These are phyloP conservation scores for Suillus luteus DNA, from an alignment of 768 basidiomycete species.

Conservation along the genomic window DNA sequence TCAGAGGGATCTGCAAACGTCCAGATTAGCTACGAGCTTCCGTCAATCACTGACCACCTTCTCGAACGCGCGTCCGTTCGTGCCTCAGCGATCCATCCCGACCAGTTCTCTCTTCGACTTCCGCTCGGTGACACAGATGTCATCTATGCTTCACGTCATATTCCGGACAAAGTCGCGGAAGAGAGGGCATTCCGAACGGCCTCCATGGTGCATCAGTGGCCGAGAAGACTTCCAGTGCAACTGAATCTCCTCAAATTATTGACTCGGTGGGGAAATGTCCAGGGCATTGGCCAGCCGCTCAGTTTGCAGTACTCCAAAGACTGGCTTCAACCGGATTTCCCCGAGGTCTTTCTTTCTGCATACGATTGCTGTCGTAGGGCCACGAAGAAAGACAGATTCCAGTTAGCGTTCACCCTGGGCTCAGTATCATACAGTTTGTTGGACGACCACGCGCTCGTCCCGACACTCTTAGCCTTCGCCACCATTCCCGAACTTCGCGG, in stretches of 20 bases:
- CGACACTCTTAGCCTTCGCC: slow-evolving; percentile 36
- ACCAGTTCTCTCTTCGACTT: slow-evolving; percentile 12
- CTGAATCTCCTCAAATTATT: neutral
- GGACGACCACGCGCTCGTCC: slow-evolving; percentile 19
- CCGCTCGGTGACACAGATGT: slow-evolving; percentile 9
- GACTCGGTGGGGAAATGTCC: neutral
- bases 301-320: slow-evolving; percentile 28
- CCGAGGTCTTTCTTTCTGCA: slow-evolving; percentile 27
- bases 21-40: slow-evolving; percentile 11
- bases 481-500: slow-evolving; percentile 13
- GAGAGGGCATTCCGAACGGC: neutral
- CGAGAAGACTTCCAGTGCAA: neutral
- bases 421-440: slow-evolving; percentile 33
- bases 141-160: slow-evolving; percentile 10
- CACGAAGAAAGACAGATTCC: slow-evolving; percentile 17
- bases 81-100: slow-evolving; percentile 18
- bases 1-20: neutral
- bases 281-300: neutral
- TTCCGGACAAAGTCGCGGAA: slow-evolving; percentile 2
- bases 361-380: slow-evolving; percentile 30
- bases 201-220: slow-evolving; percentile 7
- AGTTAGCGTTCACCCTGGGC: slow-evolving; percentile 34
- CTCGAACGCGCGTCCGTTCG: slow-evolving; percentile 22
- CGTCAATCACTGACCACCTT: slow-evolving; percentile 13
- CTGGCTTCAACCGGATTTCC: slow-evolving; percentile 30